phyloP scores from a whole-genome alignment of 345 rosid species.

The Salix udensis region DNA sequence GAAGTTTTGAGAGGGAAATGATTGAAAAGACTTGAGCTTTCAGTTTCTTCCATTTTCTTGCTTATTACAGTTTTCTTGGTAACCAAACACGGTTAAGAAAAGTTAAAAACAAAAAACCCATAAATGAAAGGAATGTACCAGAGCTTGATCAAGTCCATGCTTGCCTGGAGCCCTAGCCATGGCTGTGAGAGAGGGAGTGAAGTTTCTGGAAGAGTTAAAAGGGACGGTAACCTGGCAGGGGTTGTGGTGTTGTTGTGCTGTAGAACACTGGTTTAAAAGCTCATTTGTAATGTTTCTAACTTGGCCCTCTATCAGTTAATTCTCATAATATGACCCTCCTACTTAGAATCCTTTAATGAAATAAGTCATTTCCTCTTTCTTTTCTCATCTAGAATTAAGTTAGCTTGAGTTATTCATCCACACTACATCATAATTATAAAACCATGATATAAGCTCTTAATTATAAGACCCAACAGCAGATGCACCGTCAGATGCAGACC shows the following conservation, averaged over 20 bases:
- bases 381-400: no score
- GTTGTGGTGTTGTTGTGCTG: neutral
- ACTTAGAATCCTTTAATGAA: no score
- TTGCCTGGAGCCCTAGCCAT: conserved; percentile 48
- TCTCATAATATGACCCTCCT: no score
- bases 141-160: conserved; percentile 61
- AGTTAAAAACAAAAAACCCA: neutral
- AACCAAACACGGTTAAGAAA: neutral
- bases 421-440: no score
- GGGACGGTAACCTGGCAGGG: neutral
- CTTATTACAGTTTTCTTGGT: neutral
- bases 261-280: no score
- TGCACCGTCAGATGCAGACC: fast-evolving
- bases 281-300: no score
- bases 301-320: no score
- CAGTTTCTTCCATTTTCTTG: neutral
- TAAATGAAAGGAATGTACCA: conserved; percentile 32
- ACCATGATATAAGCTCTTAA: no score
- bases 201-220: conserved; percentile 11
- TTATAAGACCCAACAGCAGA: no score
- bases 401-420: no score
- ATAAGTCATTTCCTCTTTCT: no score
- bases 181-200: conserved; percentile 6
- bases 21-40: neutral
- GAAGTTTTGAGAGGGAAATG: neutral